A percentile compares a stretch with the other conserved stretches of the same genome.
These are phyloP conservation scores for Nepenthes gracilis DNA, from an alignment of 148 eudicot species.

Conservation along the genomic window DNA sequence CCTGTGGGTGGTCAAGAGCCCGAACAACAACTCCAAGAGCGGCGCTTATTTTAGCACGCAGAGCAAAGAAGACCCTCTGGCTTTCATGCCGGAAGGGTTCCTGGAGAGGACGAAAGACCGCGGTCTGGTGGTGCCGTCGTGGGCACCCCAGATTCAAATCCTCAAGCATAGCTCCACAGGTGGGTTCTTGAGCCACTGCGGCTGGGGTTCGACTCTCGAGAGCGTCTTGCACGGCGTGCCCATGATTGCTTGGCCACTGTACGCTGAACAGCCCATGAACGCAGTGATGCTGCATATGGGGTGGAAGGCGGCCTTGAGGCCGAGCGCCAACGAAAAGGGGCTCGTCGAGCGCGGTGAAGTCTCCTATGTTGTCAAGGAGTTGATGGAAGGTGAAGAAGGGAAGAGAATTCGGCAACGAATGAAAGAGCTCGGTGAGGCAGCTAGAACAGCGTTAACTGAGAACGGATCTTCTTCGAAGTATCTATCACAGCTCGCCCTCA, in stretches of 20 bases:
- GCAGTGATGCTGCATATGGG: slow-evolving; percentile 1
- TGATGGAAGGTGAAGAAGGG: slow-evolving; percentile 14
- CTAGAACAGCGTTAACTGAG: slow-evolving; percentile 1
- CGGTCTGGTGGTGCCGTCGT: slow-evolving; percentile 1
- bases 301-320: slow-evolving; percentile 1
- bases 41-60: neutral
- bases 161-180: slow-evolving; percentile 6
- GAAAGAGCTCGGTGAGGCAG: slow-evolving; percentile 9
- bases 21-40: slow-evolving; percentile 1
- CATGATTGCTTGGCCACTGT: slow-evolving; percentile 11
- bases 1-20: slow-evolving; percentile 17
- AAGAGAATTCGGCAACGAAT: neutral
- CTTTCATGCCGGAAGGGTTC: slow-evolving; percentile 3
- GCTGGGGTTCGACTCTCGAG: neutral
- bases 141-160: slow-evolving; percentile 9
- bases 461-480: slow-evolving; percentile 13
- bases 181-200: slow-evolving; percentile 1
- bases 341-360: neutral
- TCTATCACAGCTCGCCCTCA: neutral
- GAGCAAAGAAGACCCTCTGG: slow-evolving; percentile 1
- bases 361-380: neutral
- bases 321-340: neutral
- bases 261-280: slow-evolving; percentile 6
- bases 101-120: slow-evolving; percentile 3
- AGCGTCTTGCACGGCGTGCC: slow-evolving; percentile 6